Evolutionary conservation across 2,329 filamentous ascomycete genomes (phyloP).

Genomic region (Arachnopeziza araneosa): DNA sequence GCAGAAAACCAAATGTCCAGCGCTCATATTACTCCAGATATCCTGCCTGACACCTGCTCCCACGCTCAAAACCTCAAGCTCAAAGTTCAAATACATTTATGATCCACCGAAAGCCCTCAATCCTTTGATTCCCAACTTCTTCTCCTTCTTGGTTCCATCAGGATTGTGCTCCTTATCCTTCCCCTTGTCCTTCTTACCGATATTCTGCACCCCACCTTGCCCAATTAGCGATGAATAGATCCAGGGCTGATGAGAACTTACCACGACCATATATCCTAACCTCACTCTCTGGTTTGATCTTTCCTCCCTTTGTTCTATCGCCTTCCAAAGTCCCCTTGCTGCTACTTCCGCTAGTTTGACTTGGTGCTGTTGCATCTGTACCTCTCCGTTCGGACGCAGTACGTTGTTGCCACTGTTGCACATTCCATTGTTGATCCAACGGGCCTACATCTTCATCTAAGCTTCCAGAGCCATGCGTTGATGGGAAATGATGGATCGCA

Average conservation of each 20-base stretch:
- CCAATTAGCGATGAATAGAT: neutral
- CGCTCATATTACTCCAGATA: no score
- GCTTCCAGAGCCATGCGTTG: neutral
- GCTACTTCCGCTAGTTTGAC: neutral
- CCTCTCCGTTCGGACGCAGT: neutral
- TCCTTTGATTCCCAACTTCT: neutral
- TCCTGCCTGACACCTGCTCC: no score
- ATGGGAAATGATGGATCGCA: neutral
- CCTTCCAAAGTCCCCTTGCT: neutral
- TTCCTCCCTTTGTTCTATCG: neutral
- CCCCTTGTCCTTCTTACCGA: conserved; percentile 1
- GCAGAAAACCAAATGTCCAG: no score
- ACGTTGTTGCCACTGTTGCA: neutral
- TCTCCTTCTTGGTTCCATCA: neutral
- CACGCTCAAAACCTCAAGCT: no score
- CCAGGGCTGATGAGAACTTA: neutral
- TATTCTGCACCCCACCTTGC: conserved; percentile 1
- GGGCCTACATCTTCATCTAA: neutral
- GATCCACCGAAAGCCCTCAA: neutral
- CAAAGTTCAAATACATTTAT: no score
- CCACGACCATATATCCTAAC: conserved; percentile 11
- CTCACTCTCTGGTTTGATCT: conserved; percentile 9
- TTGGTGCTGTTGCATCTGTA: neutral
- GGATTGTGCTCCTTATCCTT: neutral
- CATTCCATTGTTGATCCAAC: neutral